These are phyloP conservation scores for Fusarium nelsonii DNA, from an alignment of 2,329 filamentous ascomycete genomes.

Conservation along the genomic window DNA sequence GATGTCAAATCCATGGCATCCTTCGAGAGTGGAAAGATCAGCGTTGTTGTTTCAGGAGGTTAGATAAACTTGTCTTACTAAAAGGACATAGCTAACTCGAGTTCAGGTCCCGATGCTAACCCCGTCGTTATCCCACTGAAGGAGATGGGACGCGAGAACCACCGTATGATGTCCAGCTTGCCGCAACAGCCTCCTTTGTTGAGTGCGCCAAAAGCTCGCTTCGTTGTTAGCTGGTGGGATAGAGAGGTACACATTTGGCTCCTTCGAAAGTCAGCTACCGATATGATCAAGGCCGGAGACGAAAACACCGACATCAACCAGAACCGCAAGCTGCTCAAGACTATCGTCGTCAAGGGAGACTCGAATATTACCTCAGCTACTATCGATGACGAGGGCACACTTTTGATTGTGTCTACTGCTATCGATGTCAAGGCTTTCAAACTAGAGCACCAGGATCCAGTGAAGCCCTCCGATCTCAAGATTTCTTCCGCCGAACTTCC, in stretches of 20 bases:
- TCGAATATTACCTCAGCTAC: constrained; percentile 83
- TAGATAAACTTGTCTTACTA: constrained; percentile 48
- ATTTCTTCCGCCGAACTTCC: constrained; percentile 79
- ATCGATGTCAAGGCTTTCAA: constrained; percentile 83
- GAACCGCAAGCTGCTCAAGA: constrained; percentile 75
- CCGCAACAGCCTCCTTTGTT: constrained; percentile 81
- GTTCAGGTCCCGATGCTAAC: constrained; percentile 82
- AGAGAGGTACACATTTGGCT: constrained; percentile 87
- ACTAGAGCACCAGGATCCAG: constrained; percentile 65
- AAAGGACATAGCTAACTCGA: constrained; percentile 6
- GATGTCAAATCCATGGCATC: constrained; percentile 95
- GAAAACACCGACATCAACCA: constrained; percentile 60
- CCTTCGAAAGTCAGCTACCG: constrained; percentile 60
- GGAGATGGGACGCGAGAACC: constrained; percentile 82
- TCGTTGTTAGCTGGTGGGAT: constrained; percentile 94
- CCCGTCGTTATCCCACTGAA: constrained; percentile 83
- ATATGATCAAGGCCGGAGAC: constrained; percentile 58
- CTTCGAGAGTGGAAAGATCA: constrained; percentile 86
- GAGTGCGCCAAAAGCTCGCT: constrained; percentile 77
- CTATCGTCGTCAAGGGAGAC: constrained; percentile 77
- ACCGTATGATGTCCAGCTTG: constrained; percentile 83
- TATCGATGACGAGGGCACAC: constrained; percentile 76
- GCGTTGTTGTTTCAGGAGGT: constrained; percentile 93
- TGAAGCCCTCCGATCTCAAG: constrained; percentile 70
- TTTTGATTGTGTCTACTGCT: constrained; percentile 81